phyloP scores from a whole-genome alignment of 2,329 filamentous ascomycete species.

The Escovopsis sp. region DNA sequence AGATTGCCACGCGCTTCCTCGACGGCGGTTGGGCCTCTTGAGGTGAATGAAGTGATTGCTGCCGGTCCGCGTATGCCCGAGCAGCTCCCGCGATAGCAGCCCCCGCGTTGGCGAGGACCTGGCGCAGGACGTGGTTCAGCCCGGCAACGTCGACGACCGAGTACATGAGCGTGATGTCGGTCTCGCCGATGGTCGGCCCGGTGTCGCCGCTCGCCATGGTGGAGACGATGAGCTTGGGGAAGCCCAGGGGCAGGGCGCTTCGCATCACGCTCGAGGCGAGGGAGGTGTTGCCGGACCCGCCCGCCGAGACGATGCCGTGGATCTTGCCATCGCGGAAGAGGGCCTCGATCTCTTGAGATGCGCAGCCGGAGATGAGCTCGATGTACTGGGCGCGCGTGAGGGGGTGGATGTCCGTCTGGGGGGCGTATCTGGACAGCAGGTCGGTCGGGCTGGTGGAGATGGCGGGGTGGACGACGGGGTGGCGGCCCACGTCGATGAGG shows the following conservation, averaged over 20 bases:
- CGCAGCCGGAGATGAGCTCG: slow-evolving; percentile 36
- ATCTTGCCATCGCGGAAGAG: slow-evolving; percentile 26
- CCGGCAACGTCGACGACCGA: slow-evolving; percentile 58
- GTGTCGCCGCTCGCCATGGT: slow-evolving; percentile 56
- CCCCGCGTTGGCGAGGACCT: slow-evolving; percentile 48
- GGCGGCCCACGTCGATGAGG: slow-evolving; percentile 33
- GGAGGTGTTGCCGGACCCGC: slow-evolving; percentile 49
- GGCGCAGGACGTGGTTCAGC: slow-evolving; percentile 41
- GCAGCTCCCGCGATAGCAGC: slow-evolving; percentile 47
- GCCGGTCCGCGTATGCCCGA: slow-evolving; percentile 20
- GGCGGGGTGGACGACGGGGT: slow-evolving; percentile 21
- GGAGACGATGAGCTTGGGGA: slow-evolving; percentile 57
- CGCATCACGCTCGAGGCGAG: slow-evolving; percentile 48
- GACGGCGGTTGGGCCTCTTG: slow-evolving; percentile 2
- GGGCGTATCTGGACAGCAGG: slow-evolving; percentile 8
- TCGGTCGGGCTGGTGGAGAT: slow-evolving; percentile 32
- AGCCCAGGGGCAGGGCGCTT: slow-evolving; percentile 43
- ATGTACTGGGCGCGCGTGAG: slow-evolving; percentile 41
- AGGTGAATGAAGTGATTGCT: too few species aligned
- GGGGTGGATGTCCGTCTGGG: slow-evolving; percentile 22
- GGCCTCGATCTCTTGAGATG: slow-evolving; percentile 25
- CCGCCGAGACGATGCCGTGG: slow-evolving; percentile 43
- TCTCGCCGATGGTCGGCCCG: slow-evolving; percentile 48
- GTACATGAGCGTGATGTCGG: slow-evolving; percentile 56
- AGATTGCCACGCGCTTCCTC: slow-evolving; percentile 44